phyloP scores from a whole-genome alignment of 1,284 basidiomycete genomes.

The Leucoagaricus sp. region DNA sequence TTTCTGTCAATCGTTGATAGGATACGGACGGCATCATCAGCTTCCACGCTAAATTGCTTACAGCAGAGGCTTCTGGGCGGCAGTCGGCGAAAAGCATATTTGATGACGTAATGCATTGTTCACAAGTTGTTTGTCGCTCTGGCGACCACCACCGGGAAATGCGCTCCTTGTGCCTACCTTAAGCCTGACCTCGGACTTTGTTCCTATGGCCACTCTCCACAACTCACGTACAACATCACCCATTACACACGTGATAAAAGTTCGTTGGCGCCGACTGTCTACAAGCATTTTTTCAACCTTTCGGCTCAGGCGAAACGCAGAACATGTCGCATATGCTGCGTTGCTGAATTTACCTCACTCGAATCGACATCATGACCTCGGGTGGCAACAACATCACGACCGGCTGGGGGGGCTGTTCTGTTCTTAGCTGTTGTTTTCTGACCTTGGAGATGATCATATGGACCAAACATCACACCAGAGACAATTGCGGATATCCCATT shows the following conservation, averaged over 20 bases:
- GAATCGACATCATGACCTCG: not conserved
- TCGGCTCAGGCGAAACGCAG: not conserved
- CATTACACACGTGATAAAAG: too few species aligned
- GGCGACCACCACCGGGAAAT: not conserved
- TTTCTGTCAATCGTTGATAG: too few species aligned
- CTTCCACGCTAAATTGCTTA: too few species aligned
- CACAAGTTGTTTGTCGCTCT: not conserved
- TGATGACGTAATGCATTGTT: not conserved
- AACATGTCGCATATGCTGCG: not conserved
- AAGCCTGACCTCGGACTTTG: too few species aligned
- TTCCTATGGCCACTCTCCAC: too few species aligned
- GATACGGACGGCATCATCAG: too few species aligned
- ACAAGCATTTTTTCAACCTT: too few species aligned
- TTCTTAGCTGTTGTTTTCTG: not conserved
- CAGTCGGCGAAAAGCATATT: too few species aligned
- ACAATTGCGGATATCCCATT: not conserved
- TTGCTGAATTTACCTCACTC: not conserved
- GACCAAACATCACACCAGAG: not conserved
- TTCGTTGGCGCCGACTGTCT: too few species aligned
- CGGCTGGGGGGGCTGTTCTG: not conserved
- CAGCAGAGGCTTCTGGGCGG: too few species aligned
- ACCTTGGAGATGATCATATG: slow-evolving; percentile 4
- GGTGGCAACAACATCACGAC: not conserved
- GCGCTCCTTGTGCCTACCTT: too few species aligned
- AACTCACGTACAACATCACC: too few species aligned